Base-by-base conservation (phyloP, 2,329 filamentous ascomycete species). In the Alternaria arborescens region DNA sequence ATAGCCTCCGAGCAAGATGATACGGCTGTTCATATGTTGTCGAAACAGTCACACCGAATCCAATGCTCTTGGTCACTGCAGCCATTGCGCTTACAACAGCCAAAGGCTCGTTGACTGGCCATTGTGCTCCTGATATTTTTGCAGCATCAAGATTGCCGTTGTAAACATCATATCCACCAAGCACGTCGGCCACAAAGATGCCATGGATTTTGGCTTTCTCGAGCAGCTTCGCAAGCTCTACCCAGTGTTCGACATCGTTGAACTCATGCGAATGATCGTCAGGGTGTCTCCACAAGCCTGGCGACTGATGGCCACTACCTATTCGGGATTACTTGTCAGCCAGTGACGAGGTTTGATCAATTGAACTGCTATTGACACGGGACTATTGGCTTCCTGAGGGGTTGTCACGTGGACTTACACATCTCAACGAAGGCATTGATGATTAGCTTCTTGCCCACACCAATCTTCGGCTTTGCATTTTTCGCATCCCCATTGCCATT, bases 11-110 rank as follows among this genome's bases (percentile, higher is more conserved):
- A 0, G 89, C 89, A 14, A 91, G 79, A 65, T 89, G 86, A 68
- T 90, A 91, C 0, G 89, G 89, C 70, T 88, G 85, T 72, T 91
- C 89, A 62, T 91, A 91, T 0, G 87, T 90, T 0, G 89, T 90
- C 1, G 86, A 85, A 0, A 88, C 84, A 0, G 89, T 91, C 1
- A 91, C 86, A 0, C 89, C 89, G 61, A 91, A 91, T 0, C 87
- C 87, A n/a, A 92, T 84, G 59, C 82, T 89, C 64, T 86, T 84
- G 0, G 89, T 91, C 0, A 82, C 88, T 1, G 88, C 88, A 1
- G 89, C 88, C 88, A 91, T 89, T 3, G 88, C 88, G 2, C 88
- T 83, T 0, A 91, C 81, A 3, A 88, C 83, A 1, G 85, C 83
- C 2, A 91, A 71, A 0, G 89, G 89, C 71, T 91, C 89, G 61